Evolutionary conservation across 306 rosid species (phyloP), one percentile per base, ranked within the genome.

Genomic region (Parietaria judaica): DNA sequence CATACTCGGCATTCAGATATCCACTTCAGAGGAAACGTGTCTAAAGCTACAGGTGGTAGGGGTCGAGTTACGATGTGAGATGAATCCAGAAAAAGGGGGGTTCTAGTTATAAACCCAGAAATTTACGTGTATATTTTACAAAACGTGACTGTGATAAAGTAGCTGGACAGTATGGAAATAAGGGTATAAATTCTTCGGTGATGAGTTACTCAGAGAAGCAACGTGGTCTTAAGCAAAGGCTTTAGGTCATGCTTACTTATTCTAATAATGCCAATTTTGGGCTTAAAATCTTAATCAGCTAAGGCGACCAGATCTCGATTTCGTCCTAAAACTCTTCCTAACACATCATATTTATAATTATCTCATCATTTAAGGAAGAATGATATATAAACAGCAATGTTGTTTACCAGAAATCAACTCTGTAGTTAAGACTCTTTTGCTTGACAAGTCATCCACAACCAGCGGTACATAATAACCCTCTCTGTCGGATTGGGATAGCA

Each of bases 391-490:
- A 78, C 34, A 63, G 48, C 44, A 51, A n/a, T 51, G 39, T 54
- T 52, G 58, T 70, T 69, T 79, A 80, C 98, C 98, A 37, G 70
- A 54, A 82, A 88, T 81, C 72, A 92, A 84, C 74, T 92, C 98
- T 0, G 95, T 75, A 66, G 96, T 82, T 64, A 92, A 73, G 62
- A 92, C 85, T 80, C 83, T 86, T 82, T 66, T 82, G 63, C 96
- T 86, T 53, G 90, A 88, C 65, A 86, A 64, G 68, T 74, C 80
- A 72, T 88, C 96, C 69, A 88, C 77, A 50, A 92, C 94, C 48
- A 77, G 54, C 16, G 98, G 98, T 65, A 92, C 98, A 66, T 86
- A 88, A 70, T 86, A 79, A 54, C 96, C 96, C 37, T 72, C 80
- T 59, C 69, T 43, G 50, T 71, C 73, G 47, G 72, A 65, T 63